Percentiles rank a stretch among this genome's conserved stretches.
phyloP scores from a whole-genome alignment of 768 basidiomycete species.

The Neoboletus magnificus region DNA sequence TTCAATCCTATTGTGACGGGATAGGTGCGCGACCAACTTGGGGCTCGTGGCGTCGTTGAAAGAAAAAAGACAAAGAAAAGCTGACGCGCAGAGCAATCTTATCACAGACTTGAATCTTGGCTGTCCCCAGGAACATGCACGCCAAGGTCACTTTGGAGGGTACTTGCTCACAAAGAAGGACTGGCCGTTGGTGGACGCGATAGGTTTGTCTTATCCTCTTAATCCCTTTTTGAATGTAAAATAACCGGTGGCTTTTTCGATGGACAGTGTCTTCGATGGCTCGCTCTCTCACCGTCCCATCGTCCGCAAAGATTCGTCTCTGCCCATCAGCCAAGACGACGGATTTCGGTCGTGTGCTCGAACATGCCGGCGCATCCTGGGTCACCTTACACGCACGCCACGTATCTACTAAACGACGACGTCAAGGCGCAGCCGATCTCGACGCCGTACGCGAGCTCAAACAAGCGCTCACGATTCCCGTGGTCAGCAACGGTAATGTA shows the following conservation, averaged over 20 bases:
- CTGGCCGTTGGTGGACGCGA: constrained; percentile 62
- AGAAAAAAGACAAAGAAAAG: neutral
- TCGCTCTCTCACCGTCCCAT: constrained; percentile 58
- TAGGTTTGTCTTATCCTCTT: constrained; percentile 48
- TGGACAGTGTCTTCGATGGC: constrained; percentile 61
- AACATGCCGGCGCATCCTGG: constrained; percentile 66
- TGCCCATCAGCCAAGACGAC: constrained; percentile 54
- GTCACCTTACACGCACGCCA: constrained; percentile 72
- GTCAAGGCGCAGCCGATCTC: constrained; percentile 71
- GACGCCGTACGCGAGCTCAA: constrained; percentile 56
- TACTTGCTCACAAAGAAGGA: constrained; percentile 73
- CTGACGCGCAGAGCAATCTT: constrained; percentile 7
- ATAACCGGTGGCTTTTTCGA: neutral
- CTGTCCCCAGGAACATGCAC: constrained; percentile 71
- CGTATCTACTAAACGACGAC: constrained; percentile 63
- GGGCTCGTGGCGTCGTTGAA: neutral
- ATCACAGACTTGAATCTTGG: constrained; percentile 72
- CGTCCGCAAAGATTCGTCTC: constrained; percentile 60
- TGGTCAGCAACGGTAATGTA: constrained; percentile 81
- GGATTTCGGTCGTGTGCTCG: constrained; percentile 54
- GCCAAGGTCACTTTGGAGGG: constrained; percentile 65
- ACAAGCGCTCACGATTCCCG: constrained; percentile 47
- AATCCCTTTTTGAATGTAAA: neutral
- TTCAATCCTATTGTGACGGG: constrained; percentile 62
- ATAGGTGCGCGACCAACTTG: constrained; percentile 47